Evolutionary conservation across 2,329 filamentous ascomycete genomes (phyloP).

Genomic region (Claviceps spartinae): DNA sequence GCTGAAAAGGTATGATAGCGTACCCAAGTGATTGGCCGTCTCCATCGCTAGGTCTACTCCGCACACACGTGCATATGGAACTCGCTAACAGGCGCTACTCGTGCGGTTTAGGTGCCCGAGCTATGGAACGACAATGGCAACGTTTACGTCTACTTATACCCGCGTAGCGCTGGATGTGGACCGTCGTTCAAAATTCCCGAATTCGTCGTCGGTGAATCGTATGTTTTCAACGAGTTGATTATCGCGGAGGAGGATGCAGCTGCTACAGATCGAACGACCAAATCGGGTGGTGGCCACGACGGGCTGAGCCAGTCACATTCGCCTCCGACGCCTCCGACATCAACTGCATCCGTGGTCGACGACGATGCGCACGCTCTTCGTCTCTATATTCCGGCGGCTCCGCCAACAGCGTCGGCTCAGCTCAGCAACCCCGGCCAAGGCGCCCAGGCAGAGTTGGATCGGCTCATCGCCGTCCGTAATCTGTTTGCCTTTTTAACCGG

Average conservation of each 20-base stretch:
- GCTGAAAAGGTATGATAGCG: constrained; percentile 36
- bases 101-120: constrained; percentile 42
- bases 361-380: constrained; percentile 27
- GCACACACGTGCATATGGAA: too few relatives aligned
- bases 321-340: constrained; percentile 13
- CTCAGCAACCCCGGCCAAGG: constrained; percentile 19
- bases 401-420: constrained; percentile 23
- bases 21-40: not conserved
- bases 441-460: constrained; percentile 32
- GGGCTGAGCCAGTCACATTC: constrained; percentile 28
- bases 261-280: constrained; percentile 13
- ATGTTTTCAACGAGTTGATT: constrained; percentile 39
- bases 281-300: constrained; percentile 34
- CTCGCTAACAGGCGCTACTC: not conserved
- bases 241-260: constrained; percentile 26
- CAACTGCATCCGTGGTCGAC: constrained; percentile 24
- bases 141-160: constrained; percentile 43
- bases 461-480: constrained; percentile 46
- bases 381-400: constrained; percentile 39
- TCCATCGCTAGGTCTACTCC: not conserved
- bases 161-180: constrained; percentile 33
- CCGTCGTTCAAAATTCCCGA: constrained; percentile 48
- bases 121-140: constrained; percentile 50
- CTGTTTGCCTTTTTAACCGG: constrained; percentile 52
- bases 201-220: constrained; percentile 39